Conservation (phyloP, 169 alveolate species). For the Cystoisospora suis region DNA sequence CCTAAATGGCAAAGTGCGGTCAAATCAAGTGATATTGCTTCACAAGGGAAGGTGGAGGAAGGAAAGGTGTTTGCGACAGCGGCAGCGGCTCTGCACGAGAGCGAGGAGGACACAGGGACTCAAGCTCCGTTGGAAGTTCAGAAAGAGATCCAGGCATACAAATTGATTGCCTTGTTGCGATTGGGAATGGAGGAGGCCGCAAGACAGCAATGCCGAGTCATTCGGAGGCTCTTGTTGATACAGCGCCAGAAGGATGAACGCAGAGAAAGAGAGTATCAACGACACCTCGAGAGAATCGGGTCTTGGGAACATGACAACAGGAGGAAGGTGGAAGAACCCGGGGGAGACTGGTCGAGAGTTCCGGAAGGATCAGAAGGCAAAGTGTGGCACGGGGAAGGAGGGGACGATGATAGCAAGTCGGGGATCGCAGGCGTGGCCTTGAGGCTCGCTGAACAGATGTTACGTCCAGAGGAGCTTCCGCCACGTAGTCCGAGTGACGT, state of each 20-base stretch:
- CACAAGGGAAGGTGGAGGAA: not conserved
- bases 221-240: not conserved
- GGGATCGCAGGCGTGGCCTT: too few relatives aligned
- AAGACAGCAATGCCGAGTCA: not conserved
- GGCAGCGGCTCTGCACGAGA: not conserved
- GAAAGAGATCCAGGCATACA: not conserved
- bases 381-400: not conserved
- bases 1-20: not conserved
- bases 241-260: not conserved
- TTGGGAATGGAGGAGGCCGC: not conserved
- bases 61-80: not conserved
- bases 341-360: not conserved
- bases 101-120: not conserved
- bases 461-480: not conserved
- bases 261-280: not conserved
- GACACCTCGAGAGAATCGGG: not conserved
- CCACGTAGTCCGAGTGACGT: not conserved
- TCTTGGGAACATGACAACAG: not conserved
- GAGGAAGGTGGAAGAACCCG: not conserved
- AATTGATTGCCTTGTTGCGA: not conserved
- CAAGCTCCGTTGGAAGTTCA: constrained; percentile 2
- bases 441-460: not conserved
- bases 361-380: not conserved
- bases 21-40: not conserved
- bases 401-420: not conserved